Base-by-base conservation (phyloP, 75 land plant species). In the Ceratopteris richardii region DNA sequence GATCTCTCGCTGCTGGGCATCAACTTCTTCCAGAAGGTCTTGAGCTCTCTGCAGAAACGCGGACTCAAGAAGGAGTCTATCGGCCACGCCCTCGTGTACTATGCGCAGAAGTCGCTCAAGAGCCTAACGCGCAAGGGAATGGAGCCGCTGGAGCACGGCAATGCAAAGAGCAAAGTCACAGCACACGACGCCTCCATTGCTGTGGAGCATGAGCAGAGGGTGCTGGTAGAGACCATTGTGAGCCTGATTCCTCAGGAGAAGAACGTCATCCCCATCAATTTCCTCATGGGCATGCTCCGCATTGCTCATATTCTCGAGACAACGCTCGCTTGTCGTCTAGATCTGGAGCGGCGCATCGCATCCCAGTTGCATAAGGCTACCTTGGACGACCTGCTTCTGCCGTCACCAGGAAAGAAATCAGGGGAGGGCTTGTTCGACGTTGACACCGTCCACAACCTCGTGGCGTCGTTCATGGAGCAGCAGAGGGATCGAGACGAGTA, bases 341-440 rank as follows among this genome's bases (percentile, higher is more conserved):
- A 80, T 70, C 79, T 87, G 14, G 91, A 87, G 73, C 73, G 86
- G 56, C 70, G 81, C 67, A 84, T 87, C 39, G 91, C 69, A 6
- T 70, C 71, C 12, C 91, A 84, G 51, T 48, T 87, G 23, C 88
- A 87, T 44, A 68, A 71, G 50, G 91, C 88, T 11, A 71, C 82
- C 31, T 75, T 87, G 9, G 91, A 87, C 75, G 91, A 84, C 54
- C 81, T 87, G 19, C 57, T 87, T 47, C 77, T 87, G 18, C 91
- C 91, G 4, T 80, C 80, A 3, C 77, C 77, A 26, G 54, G 23
- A n/a, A 59, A 66, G 41, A 67, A 78, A 50, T 57, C 88, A 10
- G 77, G 82, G 0, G 88, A 87, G 27, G 77, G 84, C 23, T 57
- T 87, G 19, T 87, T 87, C 63, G 91, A 87, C 61, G 84, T 87